These are phyloP conservation scores for Ophiostoma novo-ulmi DNA, from an alignment of 2,329 filamentous ascomycete genomes.

Conservation along the genomic window DNA sequence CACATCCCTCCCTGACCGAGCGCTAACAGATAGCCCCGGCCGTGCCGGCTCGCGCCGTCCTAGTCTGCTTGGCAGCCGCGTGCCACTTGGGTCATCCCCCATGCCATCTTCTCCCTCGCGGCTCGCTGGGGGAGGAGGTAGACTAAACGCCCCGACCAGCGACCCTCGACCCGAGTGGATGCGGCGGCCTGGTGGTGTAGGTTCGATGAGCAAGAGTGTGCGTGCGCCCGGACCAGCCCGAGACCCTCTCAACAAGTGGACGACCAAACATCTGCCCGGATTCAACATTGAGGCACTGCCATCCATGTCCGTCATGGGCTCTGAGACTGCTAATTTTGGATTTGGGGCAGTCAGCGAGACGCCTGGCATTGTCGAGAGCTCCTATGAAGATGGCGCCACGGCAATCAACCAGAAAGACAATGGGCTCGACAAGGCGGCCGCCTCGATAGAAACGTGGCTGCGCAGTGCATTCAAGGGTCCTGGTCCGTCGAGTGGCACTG, in stretches of 20 bases:
- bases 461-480: slow-evolving; percentile 61
- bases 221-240: slow-evolving; percentile 74
- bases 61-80: slow-evolving; percentile 39
- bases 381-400: slow-evolving; percentile 43
- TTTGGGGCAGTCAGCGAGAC: slow-evolving; percentile 37
- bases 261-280: slow-evolving; percentile 75
- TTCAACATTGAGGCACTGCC: slow-evolving; percentile 65
- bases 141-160: neutral
- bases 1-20: slow-evolving; percentile 30
- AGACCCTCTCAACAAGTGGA: slow-evolving; percentile 78
- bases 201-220: slow-evolving; percentile 67
- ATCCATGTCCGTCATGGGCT: slow-evolving; percentile 60
- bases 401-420: slow-evolving; percentile 40
- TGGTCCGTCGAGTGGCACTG: slow-evolving; percentile 24
- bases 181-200: slow-evolving; percentile 80
- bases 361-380: slow-evolving; percentile 47
- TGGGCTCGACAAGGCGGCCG: slow-evolving; percentile 74
- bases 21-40: slow-evolving; percentile 34
- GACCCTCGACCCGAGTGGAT: slow-evolving; percentile 57
- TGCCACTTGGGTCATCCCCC: slow-evolving; percentile 32
- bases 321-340: slow-evolving; percentile 55
- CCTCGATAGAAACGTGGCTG: slow-evolving; percentile 85
- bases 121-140: slow-evolving; percentile 28
- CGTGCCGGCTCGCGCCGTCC: slow-evolving; percentile 39
- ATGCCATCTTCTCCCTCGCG: slow-evolving; percentile 36